These are phyloP conservation scores for Trichoderma hamatum DNA, from an alignment of 2,329 filamentous ascomycete genomes.

Conservation along the genomic window DNA sequence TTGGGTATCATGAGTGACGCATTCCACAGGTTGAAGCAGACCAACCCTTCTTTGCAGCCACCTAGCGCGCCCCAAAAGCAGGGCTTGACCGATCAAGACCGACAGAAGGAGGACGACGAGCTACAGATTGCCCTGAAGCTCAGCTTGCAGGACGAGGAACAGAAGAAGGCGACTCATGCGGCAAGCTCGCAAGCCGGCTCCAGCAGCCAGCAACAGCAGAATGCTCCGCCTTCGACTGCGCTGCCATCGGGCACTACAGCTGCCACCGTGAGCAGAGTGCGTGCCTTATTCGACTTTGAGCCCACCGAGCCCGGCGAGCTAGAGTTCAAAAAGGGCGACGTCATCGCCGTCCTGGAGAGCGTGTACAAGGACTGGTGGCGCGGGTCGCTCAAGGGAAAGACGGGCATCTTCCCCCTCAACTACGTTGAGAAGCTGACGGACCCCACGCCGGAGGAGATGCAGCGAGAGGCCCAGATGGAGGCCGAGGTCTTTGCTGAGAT, in stretches of 20 bases:
- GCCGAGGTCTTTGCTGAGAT: slow-evolving; percentile 67
- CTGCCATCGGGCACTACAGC: slow-evolving; percentile 85
- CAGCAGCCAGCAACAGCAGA: slow-evolving; percentile 42
- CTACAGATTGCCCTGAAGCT: slow-evolving; percentile 93
- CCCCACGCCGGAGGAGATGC: slow-evolving; percentile 89
- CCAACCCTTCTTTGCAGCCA: slow-evolving; percentile 85
- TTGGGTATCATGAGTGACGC: slow-evolving; percentile 97
- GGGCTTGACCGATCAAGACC: slow-evolving; percentile 84
- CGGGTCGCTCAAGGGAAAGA: slow-evolving; percentile 89
- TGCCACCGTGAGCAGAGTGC: slow-evolving; percentile 91
- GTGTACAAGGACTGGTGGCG: slow-evolving; percentile 99
- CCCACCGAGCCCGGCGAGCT: slow-evolving; percentile 93
- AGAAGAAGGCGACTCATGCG: slow-evolving; percentile 54
- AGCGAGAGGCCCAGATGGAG: slow-evolving; percentile 96
- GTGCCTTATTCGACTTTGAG: slow-evolving; percentile 91
- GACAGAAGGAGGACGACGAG: slow-evolving; percentile 95
- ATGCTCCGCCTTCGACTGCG: slow-evolving; percentile 52
- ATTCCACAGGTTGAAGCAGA: slow-evolving; percentile 80
- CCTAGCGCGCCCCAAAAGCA: slow-evolving; percentile 94
- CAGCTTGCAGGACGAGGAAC: slow-evolving; percentile 84
- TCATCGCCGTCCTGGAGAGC: slow-evolving; percentile 95
- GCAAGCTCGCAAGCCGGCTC: slow-evolving; percentile 38
- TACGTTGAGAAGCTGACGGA: slow-evolving; percentile 98
- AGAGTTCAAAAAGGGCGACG: slow-evolving; percentile 94
- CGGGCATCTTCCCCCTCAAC: slow-evolving; percentile 96